Percentiles rank a stretch among this genome's conserved stretches.
phyloP scores from a whole-genome alignment of 192 early-diverging fungal species.

The Oehlia diaphana region DNA sequence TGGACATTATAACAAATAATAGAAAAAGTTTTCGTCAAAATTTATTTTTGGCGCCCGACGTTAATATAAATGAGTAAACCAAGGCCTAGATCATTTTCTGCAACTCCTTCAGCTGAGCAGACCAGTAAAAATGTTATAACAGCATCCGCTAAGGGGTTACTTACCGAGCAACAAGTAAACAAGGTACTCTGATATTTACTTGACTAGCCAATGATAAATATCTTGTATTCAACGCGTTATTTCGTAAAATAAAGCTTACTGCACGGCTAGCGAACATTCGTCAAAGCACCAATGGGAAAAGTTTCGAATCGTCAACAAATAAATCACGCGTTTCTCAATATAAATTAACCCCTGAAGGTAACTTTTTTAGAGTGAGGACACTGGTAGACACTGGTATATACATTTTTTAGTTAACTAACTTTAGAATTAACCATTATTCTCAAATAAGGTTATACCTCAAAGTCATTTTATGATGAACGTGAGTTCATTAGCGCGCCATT shows the following conservation, averaged over 20 bases:
- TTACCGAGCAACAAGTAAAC: background rate
- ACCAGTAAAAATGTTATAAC: background rate
- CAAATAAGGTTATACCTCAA: background rate
- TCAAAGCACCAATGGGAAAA: background rate
- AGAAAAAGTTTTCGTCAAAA: too few relatives aligned
- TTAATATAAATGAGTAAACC: slow-evolving; percentile 1
- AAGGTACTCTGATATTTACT: background rate
- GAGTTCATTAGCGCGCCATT: slow-evolving; percentile 3
- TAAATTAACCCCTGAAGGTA: background rate
- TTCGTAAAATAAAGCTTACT: background rate
- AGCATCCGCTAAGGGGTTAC: background rate
- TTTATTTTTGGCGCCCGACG: too few relatives aligned
- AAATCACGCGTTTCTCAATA: background rate
- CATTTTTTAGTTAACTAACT: background rate
- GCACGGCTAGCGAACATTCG: background rate
- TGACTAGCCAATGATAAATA: background rate
- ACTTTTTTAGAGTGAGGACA: background rate
- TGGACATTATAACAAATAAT: too few relatives aligned
- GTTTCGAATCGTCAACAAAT: background rate
- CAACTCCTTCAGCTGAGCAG: background rate
- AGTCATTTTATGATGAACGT: slow-evolving; percentile 6
- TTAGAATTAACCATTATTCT: background rate
- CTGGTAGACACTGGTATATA: background rate
- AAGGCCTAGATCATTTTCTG: slow-evolving; percentile 11
- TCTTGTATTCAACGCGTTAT: background rate